These are phyloP conservation scores for Straminergon stramineum DNA, from an alignment of 225 moss, liverwort and hornwort species.

Conservation along the genomic window DNA sequence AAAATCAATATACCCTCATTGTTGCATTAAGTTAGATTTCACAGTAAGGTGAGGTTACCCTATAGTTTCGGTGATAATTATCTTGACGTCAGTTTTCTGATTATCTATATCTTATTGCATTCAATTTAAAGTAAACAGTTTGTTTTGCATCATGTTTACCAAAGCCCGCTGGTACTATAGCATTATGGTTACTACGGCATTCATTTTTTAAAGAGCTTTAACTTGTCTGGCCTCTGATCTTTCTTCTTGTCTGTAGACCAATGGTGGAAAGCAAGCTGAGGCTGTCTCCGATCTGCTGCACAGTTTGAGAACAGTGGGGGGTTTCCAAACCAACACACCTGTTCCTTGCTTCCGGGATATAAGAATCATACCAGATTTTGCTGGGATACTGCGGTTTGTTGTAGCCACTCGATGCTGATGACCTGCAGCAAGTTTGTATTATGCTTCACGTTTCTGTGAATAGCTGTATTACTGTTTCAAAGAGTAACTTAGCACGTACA, in stretches of 20 bases:
- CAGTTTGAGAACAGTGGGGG: conserved; percentile 44
- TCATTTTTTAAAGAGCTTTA: neutral
- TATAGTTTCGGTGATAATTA: neutral
- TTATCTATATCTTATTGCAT: neutral
- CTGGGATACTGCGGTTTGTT: conserved; percentile 77
- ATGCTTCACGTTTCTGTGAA: neutral
- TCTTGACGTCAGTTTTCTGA: neutral
- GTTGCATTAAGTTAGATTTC: neutral
- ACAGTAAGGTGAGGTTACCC: neutral
- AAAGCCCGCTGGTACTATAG: neutral
- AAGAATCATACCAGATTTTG: conserved; percentile 66
- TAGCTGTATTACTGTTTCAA: neutral
- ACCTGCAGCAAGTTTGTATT: neutral
- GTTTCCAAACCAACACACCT: conserved; percentile 28
- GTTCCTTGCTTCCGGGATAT: conserved; percentile 62
- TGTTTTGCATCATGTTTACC: neutral
- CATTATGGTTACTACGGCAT: neutral
- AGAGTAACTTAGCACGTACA: neutral
- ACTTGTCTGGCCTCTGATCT: neutral
- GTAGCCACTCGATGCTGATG: conserved; percentile 65
- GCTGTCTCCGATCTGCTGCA: conserved; percentile 47
- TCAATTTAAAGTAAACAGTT: neutral
- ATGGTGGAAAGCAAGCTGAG: conserved; percentile 81
- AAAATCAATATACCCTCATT: neutral
- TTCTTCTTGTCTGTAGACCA: conserved; percentile 47